phyloP scores from a whole-genome alignment of 352 stramenopile species.

The Discostella stelligera region DNA sequence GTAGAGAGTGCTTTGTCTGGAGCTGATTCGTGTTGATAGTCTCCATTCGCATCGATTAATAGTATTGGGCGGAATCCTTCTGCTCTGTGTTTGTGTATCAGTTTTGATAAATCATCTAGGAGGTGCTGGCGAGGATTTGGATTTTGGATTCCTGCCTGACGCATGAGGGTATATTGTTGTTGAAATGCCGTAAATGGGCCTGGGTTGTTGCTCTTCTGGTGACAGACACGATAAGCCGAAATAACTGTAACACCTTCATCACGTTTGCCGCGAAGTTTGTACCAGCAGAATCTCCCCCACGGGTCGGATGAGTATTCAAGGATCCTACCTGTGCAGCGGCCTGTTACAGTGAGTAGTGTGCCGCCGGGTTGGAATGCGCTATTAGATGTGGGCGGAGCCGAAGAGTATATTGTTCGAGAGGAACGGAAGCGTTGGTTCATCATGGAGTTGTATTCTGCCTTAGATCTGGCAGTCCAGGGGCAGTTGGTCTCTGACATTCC shows the following conservation, averaged over 20 bases:
- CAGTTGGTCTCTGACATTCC: too few relatives aligned
- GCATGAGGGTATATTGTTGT: neutral
- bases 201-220: neutral
- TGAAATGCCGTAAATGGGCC: constrained; percentile 23
- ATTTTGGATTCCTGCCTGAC: neutral
- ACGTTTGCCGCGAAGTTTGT: constrained; percentile 3
- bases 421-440: constrained; percentile 3
- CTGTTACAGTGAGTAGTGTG: constrained; percentile 3
- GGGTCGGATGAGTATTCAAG: neutral
- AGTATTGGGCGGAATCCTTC: constrained; percentile 13
- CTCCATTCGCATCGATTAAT: constrained; percentile 39
- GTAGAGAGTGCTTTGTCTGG: neutral
- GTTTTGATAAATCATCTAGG: neutral
- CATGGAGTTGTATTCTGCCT: neutral
- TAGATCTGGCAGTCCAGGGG: constrained; percentile 5
- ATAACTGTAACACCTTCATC: constrained; percentile 22
- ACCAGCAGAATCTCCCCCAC: constrained; percentile 17
- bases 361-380: constrained; percentile 3
- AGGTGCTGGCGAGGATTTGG: neutral
- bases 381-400: neutral
- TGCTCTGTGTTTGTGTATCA: neutral
- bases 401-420: neutral
- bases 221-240: constrained; percentile 25
- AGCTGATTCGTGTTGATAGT: neutral
- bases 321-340: neutral